Percentiles rank a stretch among this genome's conserved stretches.
Evolutionary conservation across 2,329 filamentous ascomycete species (phyloP).

Genomic region (Tolypocladium guangdongense): DNA sequence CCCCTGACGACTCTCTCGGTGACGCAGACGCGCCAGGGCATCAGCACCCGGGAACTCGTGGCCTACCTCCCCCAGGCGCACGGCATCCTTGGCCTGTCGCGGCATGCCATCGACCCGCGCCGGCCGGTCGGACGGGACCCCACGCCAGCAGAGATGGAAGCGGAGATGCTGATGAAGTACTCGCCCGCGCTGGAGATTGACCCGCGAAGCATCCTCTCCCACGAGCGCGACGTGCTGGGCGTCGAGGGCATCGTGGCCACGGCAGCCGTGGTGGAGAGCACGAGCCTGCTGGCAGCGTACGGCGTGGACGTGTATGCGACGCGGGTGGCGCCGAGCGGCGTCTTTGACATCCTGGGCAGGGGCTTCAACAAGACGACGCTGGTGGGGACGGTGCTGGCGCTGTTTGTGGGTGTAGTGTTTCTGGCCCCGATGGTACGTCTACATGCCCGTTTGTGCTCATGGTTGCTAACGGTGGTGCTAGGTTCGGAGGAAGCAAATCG

Average conservation of each 20-base stretch:
- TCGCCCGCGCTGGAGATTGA: slow-evolving; percentile 71
- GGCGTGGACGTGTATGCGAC: slow-evolving; percentile 85
- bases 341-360: slow-evolving; percentile 87
- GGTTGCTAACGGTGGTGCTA: too few species aligned
- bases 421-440: slow-evolving; percentile 74
- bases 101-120: slow-evolving; percentile 70
- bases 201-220: slow-evolving; percentile 67
- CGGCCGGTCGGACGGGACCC: slow-evolving; percentile 79
- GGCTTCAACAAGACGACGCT: slow-evolving; percentile 88
- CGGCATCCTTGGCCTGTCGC: slow-evolving; percentile 69
- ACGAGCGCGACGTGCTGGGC: slow-evolving; percentile 71
- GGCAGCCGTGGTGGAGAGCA: slow-evolving; percentile 81
- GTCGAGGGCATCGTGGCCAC: slow-evolving; percentile 62
- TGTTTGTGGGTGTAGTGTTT: slow-evolving; percentile 64
- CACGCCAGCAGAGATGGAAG: slow-evolving; percentile 62
- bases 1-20: slow-evolving; percentile 72
- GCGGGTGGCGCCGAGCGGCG: slow-evolving; percentile 71
- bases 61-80: slow-evolving; percentile 64
- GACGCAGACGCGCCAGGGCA: slow-evolving; percentile 84
- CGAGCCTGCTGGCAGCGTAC: slow-evolving; percentile 78
- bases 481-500: slow-evolving; percentile 58
- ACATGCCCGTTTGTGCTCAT: too few species aligned
- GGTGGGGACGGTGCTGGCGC: slow-evolving; percentile 69
- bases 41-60: slow-evolving; percentile 72
- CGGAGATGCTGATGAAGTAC: slow-evolving; percentile 72